phyloP scores from a whole-genome alignment of 164 flowering plant species.

The Magnolia sinica region DNA sequence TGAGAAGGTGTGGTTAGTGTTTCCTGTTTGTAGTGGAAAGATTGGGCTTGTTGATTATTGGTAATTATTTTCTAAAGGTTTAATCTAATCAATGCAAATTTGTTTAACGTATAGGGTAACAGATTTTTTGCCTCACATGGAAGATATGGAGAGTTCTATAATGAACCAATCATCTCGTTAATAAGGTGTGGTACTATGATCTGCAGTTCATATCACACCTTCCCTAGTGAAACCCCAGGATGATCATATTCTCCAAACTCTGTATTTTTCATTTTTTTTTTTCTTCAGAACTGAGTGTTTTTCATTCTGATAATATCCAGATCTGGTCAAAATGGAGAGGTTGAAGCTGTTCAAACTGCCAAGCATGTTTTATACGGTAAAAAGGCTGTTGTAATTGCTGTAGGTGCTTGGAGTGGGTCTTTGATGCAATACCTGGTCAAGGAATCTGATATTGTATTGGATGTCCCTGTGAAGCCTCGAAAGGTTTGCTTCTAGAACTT shows the following conservation, averaged over 20 bases:
- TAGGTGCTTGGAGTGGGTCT: slow-evolving; percentile 96
- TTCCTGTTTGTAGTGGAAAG: not conserved
- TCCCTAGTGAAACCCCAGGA: not conserved
- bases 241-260: not conserved
- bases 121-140: slow-evolving; percentile 53
- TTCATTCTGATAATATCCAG: slow-evolving; percentile 30
- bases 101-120: slow-evolving; percentile 50
- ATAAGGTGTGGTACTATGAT: slow-evolving; percentile 47
- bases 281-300: not conserved
- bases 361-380: slow-evolving; percentile 51
- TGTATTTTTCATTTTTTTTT: not conserved
- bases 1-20: slow-evolving; percentile 47
- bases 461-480: slow-evolving; percentile 84
- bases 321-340: slow-evolving; percentile 47
- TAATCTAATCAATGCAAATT: not conserved
- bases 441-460: slow-evolving; percentile 38
- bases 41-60: not conserved
- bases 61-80: not conserved
- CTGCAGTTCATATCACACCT: not conserved
- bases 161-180: slow-evolving; percentile 68
- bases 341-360: slow-evolving; percentile 70
- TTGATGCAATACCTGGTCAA: slow-evolving; percentile 54
- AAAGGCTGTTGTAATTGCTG: slow-evolving; percentile 76
- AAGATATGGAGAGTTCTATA: slow-evolving; percentile 82
- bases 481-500: slow-evolving; percentile 47